These are phyloP conservation scores for Monosporozyma aerobia DNA, from an alignment of 805 yeast genomes.

Conservation along the genomic window DNA sequence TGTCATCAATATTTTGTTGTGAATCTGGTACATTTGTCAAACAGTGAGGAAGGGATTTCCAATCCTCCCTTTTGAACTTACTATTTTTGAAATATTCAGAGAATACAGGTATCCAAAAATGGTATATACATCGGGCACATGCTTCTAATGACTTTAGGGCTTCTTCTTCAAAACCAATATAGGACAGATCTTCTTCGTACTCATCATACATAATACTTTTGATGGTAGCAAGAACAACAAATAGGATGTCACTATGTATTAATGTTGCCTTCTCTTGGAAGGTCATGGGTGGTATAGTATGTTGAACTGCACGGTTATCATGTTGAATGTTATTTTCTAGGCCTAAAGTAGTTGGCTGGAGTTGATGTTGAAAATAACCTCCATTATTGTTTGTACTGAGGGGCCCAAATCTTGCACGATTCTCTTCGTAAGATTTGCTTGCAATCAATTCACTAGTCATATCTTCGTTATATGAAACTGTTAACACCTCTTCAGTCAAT, in stretches of 20 bases:
- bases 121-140: conserved; percentile 34
- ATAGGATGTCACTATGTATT: conserved; percentile 34
- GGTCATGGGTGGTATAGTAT: background rate
- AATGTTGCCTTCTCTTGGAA: background rate
- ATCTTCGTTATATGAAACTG: conserved; percentile 41
- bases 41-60: conserved; percentile 21
- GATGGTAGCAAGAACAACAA: conserved; percentile 37
- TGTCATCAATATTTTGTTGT: conserved; percentile 28
- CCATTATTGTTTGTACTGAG: conserved; percentile 5
- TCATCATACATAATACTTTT: conserved; percentile 43
- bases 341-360: background rate
- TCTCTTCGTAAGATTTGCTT: conserved; percentile 32
- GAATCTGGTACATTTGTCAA: conserved; percentile 25
- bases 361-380: background rate
- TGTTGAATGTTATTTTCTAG: background rate
- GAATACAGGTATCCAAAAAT: conserved; percentile 52
- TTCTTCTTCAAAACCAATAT: conserved; percentile 40
- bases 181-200: conserved; percentile 46
- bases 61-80: conserved; percentile 15
- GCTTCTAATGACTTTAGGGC: conserved; percentile 32
- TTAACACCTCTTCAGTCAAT: conserved; percentile 51
- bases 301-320: background rate
- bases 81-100: conserved; percentile 35
- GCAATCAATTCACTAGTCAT: conserved; percentile 45
- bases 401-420: conserved; percentile 12